Conservation (phyloP, 352 stramenopile genomes). For the Phytophthora lateralis region DNA sequence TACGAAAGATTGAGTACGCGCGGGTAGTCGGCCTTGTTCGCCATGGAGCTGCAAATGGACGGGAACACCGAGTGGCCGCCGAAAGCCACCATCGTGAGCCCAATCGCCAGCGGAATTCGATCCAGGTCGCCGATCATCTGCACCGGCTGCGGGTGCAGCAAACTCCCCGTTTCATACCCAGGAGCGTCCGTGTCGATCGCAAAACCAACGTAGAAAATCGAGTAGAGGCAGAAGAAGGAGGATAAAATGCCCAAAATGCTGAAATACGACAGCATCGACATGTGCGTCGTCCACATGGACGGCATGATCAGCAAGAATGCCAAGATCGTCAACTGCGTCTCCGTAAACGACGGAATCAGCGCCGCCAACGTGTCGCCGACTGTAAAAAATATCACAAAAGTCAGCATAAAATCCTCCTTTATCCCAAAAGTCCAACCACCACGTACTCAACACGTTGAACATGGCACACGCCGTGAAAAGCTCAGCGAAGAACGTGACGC, state of each 20-base stretch:
- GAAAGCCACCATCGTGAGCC: conserved; percentile 88
- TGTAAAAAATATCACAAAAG: conserved; percentile 23
- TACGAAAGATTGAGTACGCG: conserved; percentile 78
- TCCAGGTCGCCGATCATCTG: conserved; percentile 70
- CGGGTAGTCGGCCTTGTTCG: conserved; percentile 63
- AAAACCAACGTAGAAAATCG: conserved; percentile 80
- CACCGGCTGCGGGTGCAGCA: conserved; percentile 62
- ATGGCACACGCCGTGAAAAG: conserved; percentile 82
- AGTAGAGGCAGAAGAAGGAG: conserved; percentile 79
- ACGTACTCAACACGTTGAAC: conserved; percentile 82
- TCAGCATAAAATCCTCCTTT: background rate
- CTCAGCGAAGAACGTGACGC: conserved; percentile 82
- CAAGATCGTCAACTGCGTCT: conserved; percentile 67
- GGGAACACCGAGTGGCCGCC: conserved; percentile 88
- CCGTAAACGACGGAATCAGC: conserved; percentile 66
- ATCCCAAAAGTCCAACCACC: background rate
- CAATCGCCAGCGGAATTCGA: conserved; percentile 78
- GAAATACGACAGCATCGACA: conserved; percentile 86
- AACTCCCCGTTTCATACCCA: conserved; percentile 54
- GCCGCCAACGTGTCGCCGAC: conserved; percentile 79
- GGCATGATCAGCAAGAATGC: conserved; percentile 79
- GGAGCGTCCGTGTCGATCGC: conserved; percentile 48
- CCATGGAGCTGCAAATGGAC: conserved; percentile 89
- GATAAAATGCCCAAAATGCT: conserved; percentile 86
- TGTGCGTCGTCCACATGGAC: conserved; percentile 79